phyloP scores from a whole-genome alignment of 352 stramenopile genomes.

The Phytophthora pluvialis region DNA sequence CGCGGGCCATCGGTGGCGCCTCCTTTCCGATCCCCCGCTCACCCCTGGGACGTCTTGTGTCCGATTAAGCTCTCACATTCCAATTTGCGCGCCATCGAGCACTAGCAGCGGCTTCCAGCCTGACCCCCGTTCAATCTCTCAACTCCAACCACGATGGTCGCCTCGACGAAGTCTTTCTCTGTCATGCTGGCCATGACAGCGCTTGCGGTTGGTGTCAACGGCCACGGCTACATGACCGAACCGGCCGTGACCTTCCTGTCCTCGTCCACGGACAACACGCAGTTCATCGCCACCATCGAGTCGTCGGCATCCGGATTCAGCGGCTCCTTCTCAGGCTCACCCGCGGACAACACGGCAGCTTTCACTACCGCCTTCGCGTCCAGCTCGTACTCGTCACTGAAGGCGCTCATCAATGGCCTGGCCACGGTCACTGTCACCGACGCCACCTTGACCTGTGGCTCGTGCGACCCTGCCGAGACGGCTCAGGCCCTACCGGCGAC shows the following conservation, averaged over 20 bases:
- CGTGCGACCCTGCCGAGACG: slow-evolving; percentile 19
- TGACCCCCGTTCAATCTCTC: not conserved
- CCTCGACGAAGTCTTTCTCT: slow-evolving; percentile 15
- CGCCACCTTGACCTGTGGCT: slow-evolving; percentile 28
- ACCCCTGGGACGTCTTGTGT: not conserved
- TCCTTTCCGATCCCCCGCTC: not conserved
- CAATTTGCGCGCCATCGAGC: slow-evolving; percentile 22
- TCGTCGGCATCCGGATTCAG: slow-evolving; percentile 19
- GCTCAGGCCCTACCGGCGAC: slow-evolving; percentile 20
- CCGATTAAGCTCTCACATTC: slow-evolving; percentile 27
- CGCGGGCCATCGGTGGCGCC: not conserved
- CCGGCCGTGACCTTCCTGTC: slow-evolving; percentile 21
- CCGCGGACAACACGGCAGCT: slow-evolving; percentile 24
- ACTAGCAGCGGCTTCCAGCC: slow-evolving; percentile 4
- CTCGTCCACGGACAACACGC: slow-evolving; percentile 21
- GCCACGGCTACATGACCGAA: slow-evolving; percentile 32
- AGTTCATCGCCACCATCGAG: slow-evolving; percentile 37
- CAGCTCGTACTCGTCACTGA: slow-evolving; percentile 32
- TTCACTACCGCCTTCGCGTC: slow-evolving; percentile 30
- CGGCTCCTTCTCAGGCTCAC: slow-evolving; percentile 24
- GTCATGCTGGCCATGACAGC: slow-evolving; percentile 15
- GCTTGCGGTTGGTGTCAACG: slow-evolving; percentile 12
- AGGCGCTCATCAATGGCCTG: slow-evolving; percentile 24
- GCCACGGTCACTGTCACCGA: slow-evolving; percentile 22
- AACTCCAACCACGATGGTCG: slow-evolving; percentile 20